Base-by-base conservation (phyloP, 2,329 filamentous ascomycete genomes). In the Aspergillus persii region DNA sequence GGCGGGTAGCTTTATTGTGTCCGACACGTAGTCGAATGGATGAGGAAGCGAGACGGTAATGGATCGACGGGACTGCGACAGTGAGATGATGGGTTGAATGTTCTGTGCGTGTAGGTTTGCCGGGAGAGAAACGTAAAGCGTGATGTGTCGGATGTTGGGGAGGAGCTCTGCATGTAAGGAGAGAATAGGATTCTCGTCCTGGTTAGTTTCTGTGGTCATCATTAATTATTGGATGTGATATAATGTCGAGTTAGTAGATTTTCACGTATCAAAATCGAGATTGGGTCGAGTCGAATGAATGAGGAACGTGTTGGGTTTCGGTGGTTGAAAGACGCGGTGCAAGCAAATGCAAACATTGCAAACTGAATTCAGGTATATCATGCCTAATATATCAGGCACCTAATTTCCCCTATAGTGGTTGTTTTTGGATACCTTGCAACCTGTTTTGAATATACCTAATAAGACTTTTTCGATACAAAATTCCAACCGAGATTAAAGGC, bases 151-250 rank as follows among this genome's bases (percentile, higher is more conserved):
- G 61, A 88, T 86, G 62, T 88, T 82, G 39, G 84, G 79, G 41
- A 88, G 75, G 15, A 86, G 78, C 70, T 88, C 86, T 27, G 84
- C 83, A 63, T 88, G 86, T 12, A 88, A 75, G 47, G 76, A 54
- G 2, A 80, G 53, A 5, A 61, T 31, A 6, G 54, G 41, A 55
- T 66, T 52, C 57, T 59, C 51, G 54, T 56, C 47, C 52, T 59
- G 39, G 1, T 52, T 49, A 8, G 33, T 31, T 36, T 47, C 8
- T 56, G 31, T 12, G 2, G 49, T 49, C 57, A 59, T 60, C 33
- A 11, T 59, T 15, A 9, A 8, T 27, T 33, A 18, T 44, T 11
- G 7, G n/a, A 8, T 11, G 29, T 33, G n/a, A n/a, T 12, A 8
- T 39, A 15, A 15, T 49, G 27, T 33, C 18, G 18, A 27, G 6